phyloP scores from a whole-genome alignment of 441 rosid genomes.

The Populus hybrid region DNA sequence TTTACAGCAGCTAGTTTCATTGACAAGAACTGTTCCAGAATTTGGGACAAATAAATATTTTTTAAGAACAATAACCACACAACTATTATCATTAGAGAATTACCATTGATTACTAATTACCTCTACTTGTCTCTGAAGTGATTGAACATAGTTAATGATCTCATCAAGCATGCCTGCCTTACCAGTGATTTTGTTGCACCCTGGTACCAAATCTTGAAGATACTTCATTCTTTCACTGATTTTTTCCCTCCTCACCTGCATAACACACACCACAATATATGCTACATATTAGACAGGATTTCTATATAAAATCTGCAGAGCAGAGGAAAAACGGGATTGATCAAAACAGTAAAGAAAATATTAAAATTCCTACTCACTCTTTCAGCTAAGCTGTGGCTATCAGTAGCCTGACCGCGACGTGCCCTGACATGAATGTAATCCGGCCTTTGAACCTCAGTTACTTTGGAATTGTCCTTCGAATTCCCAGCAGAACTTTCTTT shows the following conservation, averaged over 20 bases:
- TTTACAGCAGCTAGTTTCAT: conserved; percentile 69
- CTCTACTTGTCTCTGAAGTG: conserved; percentile 80
- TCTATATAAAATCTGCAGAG: neutral
- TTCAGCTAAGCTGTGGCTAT: conserved; percentile 94
- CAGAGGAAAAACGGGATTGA: neutral
- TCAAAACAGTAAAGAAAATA: neutral
- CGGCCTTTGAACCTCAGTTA: conserved; percentile 52
- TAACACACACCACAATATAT: neutral
- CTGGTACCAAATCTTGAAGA: conserved; percentile 81
- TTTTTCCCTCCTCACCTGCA: conserved; percentile 84
- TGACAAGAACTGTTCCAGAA: conserved; percentile 54
- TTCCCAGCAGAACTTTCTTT: conserved; percentile 40
- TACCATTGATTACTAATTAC: conserved; percentile 23
- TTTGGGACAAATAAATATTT: neutral
- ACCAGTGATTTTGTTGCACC: conserved; percentile 75
- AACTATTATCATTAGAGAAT: neutral
- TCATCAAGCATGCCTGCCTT: conserved; percentile 92
- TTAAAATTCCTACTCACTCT: conserved; percentile 45
- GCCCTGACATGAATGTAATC: conserved; percentile 94
- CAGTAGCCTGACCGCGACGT: conserved; percentile 96
- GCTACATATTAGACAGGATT: neutral
- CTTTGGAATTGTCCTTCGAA: conserved; percentile 56
- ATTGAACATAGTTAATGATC: conserved; percentile 81
- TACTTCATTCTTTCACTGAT: conserved; percentile 87
- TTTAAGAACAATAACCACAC: neutral